Evolutionary conservation across 169 alveolate species (phyloP), one percentile per base, ranked within the genome.

Genomic region (Eimeria zaria): DNA sequence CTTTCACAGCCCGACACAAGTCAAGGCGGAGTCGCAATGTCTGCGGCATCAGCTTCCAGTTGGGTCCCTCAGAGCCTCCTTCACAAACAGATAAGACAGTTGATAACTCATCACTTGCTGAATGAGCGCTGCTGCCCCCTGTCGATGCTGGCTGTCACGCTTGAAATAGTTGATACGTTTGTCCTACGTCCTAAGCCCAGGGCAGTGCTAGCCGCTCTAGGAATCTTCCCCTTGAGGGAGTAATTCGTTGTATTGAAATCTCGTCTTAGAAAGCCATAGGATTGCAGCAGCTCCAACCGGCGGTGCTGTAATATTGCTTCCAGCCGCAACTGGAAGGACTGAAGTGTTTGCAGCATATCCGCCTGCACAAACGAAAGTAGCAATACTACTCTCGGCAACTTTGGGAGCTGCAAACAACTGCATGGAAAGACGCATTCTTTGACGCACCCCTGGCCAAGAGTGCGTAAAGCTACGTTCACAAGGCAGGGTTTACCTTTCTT

Each of bases 1-100:
- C 98, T 58, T 98, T 98, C 80, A 97, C 97, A 22, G 98, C 97
- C 84, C 98, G 96, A 16, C 97, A 83, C 53, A 96, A 41, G 41
- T 97, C 98, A 2, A 98, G 90, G 51, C 97, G 97, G 12, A 98
- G 95, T 36, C 96, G 95, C 73, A 97, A 62, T 2, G 95, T 85
- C 41, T 95, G 97, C 24, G 96, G 96, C 78, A 87, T 62, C 30
- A 22, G 73, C 83, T 44, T 87, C 93, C 93, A 87, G 64, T 87
- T 60, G 30, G 78, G 93, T 58, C 93, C 93, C 53, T 87, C 93
- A 41, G 30, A 14, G 44, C 93, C 93, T 14, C 93, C 93, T 87
- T 87, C 64, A 53, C 33, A 58, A 36, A 62, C 93, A 87, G 73
- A 87, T 3, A 55, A 27, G 83, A 73, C 18, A 73, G 9, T 39